phyloP scores from a whole-genome alignment of 805 yeast species.

The Cyberlindnera americana region DNA sequence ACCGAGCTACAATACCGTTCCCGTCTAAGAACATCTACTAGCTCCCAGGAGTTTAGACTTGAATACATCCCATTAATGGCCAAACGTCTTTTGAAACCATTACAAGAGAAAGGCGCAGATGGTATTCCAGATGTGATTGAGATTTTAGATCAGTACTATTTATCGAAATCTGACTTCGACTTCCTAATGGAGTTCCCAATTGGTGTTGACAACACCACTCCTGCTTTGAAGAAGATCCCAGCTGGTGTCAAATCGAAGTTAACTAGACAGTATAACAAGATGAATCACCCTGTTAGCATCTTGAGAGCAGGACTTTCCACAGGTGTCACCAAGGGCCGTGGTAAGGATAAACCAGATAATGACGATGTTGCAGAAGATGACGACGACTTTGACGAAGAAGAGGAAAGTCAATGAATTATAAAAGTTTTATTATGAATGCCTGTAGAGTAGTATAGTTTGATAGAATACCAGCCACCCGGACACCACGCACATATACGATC shows the following conservation, averaged over 20 bases:
- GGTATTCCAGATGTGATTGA: conserved; percentile 65
- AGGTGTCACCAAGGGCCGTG: conserved; percentile 8
- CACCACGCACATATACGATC: no score
- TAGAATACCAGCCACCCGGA: no score
- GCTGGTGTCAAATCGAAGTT: conserved; percentile 80
- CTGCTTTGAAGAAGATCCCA: conserved; percentile 56
- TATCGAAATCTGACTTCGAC: conserved; percentile 94
- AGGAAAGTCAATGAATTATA: conserved; percentile 6
- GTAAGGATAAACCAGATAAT: conserved; percentile 10
- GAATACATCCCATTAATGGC: conserved; percentile 69
- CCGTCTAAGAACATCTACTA: conserved; percentile 73
- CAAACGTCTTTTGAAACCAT: conserved; percentile 53
- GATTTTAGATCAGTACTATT: conserved; percentile 79
- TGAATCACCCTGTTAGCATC: conserved; percentile 69
- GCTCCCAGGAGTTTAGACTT: conserved; percentile 68
- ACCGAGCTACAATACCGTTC: conserved; percentile 90
- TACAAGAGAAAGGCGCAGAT: conserved; percentile 51
- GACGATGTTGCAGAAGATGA: conserved; percentile 27
- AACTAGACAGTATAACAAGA: conserved; percentile 77
- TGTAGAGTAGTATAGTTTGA: no score
- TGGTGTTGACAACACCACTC: conserved; percentile 51
- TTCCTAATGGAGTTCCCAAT: conserved; percentile 77
- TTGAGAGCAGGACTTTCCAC: conserved; percentile 12
- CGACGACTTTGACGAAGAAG: conserved; percentile 8
- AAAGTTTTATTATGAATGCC: no score